Evolutionary conservation across 202 grass and related monocot genomes (phyloP).

Genomic region (Carex sylvatica): DNA sequence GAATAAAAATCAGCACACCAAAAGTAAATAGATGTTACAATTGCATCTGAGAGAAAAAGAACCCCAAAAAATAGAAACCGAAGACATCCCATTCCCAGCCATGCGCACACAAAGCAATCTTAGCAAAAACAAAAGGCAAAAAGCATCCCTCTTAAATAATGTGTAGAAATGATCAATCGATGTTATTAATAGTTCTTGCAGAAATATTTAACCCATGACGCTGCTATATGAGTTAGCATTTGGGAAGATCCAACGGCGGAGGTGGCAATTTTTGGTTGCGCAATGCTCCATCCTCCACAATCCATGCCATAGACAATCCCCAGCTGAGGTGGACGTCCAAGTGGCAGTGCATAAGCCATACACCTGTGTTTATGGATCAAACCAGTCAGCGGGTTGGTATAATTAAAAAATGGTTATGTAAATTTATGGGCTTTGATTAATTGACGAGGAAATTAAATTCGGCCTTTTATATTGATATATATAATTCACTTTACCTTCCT

Average conservation of each 20-base stretch:
- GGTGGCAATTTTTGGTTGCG: conserved; percentile 52
- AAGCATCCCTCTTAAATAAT: not conserved
- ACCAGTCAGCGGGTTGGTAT: not conserved
- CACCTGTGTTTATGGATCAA: conserved; percentile 24
- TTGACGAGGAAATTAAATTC: not conserved
- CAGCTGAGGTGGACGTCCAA: conserved; percentile 69
- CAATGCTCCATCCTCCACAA: conserved; percentile 52
- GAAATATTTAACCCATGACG: not conserved
- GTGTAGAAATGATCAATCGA: not conserved
- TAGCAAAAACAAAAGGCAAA: not conserved
- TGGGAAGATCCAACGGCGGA: conserved; percentile 60
- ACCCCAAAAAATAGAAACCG: not conserved
- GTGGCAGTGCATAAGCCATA: conserved; percentile 81
- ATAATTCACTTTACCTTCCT: not conserved
- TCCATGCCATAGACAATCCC: conserved; percentile 68
- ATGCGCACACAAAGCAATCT: conserved; percentile 8
- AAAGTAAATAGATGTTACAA: conserved; percentile 4
- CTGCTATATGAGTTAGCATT: conserved; percentile 35
- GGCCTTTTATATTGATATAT: not conserved
- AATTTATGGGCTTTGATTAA: not conserved
- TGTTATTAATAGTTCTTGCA: not conserved
- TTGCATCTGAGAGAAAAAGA: not conserved
- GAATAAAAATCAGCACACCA: not conserved
- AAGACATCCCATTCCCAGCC: not conserved
- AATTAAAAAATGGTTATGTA: not conserved